These are phyloP conservation scores for Alternaria sp. DNA, from an alignment of 2,329 filamentous ascomycete genomes.

Conservation along the genomic window DNA sequence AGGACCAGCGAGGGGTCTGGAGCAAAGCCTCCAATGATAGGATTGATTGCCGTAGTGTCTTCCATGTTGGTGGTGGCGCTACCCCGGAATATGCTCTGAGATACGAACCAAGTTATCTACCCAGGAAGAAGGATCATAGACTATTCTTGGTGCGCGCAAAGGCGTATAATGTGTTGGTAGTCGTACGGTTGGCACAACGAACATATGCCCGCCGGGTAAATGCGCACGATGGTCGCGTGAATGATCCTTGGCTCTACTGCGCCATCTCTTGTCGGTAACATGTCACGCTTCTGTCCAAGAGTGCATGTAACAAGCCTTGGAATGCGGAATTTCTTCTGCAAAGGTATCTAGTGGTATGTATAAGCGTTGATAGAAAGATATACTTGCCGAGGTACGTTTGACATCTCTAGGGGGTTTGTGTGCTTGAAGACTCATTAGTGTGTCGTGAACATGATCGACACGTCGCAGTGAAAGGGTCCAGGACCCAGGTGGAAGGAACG, in stretches of 20 bases:
- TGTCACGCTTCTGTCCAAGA: not conserved
- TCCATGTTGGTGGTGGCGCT: conserved; percentile 1
- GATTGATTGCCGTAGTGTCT: conserved; percentile 2
- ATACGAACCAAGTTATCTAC: not conserved
- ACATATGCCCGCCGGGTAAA: not conserved
- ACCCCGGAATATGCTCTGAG: not conserved
- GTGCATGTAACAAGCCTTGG: not conserved
- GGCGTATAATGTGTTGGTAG: not conserved
- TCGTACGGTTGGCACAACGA: not conserved
- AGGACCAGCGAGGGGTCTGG: conserved; percentile 55
- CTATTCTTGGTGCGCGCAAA: not conserved
- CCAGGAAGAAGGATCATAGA: not conserved
- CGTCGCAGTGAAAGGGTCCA: not conserved
- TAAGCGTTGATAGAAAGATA: not conserved
- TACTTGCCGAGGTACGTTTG: not conserved
- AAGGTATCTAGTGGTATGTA: not conserved
- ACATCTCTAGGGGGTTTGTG: not conserved
- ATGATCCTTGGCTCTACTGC: not conserved
- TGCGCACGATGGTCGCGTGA: not conserved
- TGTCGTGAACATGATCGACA: not conserved
- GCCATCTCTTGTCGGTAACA: not conserved
- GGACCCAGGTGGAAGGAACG: not conserved
- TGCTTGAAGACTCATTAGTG: not conserved
- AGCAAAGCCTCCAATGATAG: conserved; percentile 57
- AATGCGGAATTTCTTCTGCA: not conserved